A percentile compares a stretch with the other conserved stretches of the same genome.
phyloP scores from a whole-genome alignment of 140 eudicot species.

The Bidens hawaiensis region DNA sequence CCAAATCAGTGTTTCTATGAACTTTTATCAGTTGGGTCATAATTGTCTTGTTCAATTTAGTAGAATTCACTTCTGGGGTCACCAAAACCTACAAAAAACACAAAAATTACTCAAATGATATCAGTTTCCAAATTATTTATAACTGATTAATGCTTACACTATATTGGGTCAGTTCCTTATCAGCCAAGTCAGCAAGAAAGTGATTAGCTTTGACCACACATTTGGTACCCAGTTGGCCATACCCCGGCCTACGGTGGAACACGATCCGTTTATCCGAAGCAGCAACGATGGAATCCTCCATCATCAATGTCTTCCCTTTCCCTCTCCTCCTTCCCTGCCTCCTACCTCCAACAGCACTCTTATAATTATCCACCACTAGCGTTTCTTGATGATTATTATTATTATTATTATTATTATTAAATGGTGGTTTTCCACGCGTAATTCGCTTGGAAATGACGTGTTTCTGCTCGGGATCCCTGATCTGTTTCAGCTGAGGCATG shows the following conservation, averaged over 20 bases:
- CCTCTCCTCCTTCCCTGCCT: conserved; percentile 46
- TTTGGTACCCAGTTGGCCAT: conserved; percentile 56
- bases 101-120: neutral
- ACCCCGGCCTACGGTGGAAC: conserved; percentile 52
- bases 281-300: conserved; percentile 19
- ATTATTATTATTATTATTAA: too few relatives aligned
- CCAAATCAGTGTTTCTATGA: conserved; percentile 51
- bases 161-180: conserved; percentile 46
- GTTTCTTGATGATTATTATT: neutral
- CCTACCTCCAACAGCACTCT: conserved; percentile 17
- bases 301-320: conserved; percentile 32
- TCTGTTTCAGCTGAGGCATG: conserved; percentile 53
- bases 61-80: conserved; percentile 53
- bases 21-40: conserved; percentile 51
- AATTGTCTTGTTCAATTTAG: conserved; percentile 44
- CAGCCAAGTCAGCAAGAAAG: conserved; percentile 47
- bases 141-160: conserved; percentile 27
- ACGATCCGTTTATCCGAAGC: conserved; percentile 21
- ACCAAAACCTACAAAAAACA: conserved; percentile 37
- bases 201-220: conserved; percentile 57
- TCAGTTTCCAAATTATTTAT: neutral
- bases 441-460: conserved; percentile 45
- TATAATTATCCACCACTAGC: conserved; percentile 1
- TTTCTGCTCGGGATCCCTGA: conserved; percentile 47
- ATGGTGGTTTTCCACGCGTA: conserved; percentile 14